Evolutionary conservation across 2,329 filamentous ascomycete species (phyloP).

Genomic region (Dothiorella sarmentorum): DNA sequence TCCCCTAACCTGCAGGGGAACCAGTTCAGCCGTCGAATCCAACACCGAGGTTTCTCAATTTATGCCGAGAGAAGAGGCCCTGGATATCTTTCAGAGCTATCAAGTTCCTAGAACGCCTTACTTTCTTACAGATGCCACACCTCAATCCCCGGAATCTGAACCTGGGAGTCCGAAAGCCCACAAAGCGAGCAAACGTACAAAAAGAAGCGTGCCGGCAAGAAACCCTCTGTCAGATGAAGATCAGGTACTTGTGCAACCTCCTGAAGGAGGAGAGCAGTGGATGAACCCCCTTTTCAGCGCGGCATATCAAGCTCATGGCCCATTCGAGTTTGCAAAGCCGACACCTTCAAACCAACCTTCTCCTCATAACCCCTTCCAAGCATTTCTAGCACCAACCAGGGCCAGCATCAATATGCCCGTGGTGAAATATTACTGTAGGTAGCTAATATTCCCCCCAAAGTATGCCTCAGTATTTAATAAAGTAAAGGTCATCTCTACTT

Average conservation of each 20-base stretch:
- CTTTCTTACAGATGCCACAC: neutral
- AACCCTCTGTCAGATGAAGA: neutral
- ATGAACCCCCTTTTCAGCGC: slow-evolving; percentile 9
- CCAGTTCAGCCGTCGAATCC: neutral
- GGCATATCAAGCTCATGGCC: neutral
- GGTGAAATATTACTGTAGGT: slow-evolving; percentile 34
- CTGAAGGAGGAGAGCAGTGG: neutral
- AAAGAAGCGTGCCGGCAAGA: neutral
- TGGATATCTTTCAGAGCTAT: slow-evolving; percentile 13
- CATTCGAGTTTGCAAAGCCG: neutral
- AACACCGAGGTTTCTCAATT: slow-evolving; percentile 1
- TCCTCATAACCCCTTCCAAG: slow-evolving; percentile 31
- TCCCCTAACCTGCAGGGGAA: neutral
- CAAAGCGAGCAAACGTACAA: neutral
- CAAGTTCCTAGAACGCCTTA: neutral
- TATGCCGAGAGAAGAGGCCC: slow-evolving; percentile 2
- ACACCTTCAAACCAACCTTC: slow-evolving; percentile 2
- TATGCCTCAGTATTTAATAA: slow-evolving; percentile 16
- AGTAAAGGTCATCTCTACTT: slow-evolving; percentile 29
- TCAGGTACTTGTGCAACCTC: neutral
- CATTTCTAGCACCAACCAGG: slow-evolving; percentile 32
- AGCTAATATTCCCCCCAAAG: neutral
- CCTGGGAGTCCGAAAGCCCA: slow-evolving; percentile 4
- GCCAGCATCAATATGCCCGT: slow-evolving; percentile 31
- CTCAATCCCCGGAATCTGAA: neutral